phyloP scores from a whole-genome alignment of 2,329 filamentous ascomycete genomes.

The Rosellinia necatrix region DNA sequence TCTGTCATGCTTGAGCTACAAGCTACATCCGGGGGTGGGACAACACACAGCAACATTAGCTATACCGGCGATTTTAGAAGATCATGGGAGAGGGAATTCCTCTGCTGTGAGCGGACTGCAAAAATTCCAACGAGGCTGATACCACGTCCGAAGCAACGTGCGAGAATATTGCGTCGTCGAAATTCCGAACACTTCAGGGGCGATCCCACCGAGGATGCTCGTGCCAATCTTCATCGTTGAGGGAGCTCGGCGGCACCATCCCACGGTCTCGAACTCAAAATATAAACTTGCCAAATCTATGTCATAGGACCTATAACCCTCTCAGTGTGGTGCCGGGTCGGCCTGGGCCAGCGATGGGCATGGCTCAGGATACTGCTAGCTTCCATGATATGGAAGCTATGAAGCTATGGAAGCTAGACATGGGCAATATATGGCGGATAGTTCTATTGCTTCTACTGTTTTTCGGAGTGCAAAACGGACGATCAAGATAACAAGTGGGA shows the following conservation, averaged over 20 bases:
- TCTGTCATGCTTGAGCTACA: constrained; percentile 8
- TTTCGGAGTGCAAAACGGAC: neutral
- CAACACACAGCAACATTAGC: neutral
- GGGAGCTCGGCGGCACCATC: no score
- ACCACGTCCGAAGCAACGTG: neutral
- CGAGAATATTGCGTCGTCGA: no score
- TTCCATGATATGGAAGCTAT: no score
- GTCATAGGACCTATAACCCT: constrained; percentile 12
- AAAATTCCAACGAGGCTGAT: neutral
- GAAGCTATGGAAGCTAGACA: constrained; percentile 7
- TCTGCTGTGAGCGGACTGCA: neutral
- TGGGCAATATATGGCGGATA: neutral
- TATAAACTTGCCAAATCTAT: neutral
- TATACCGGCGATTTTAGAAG: neutral
- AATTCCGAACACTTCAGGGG: no score
- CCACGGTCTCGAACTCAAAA: constrained; percentile 7
- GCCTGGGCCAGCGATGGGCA: neutral
- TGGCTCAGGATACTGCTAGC: neutral
- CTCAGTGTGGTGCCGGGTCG: neutral
- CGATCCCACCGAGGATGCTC: no score
- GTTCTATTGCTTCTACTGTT: neutral
- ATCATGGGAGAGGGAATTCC: neutral
- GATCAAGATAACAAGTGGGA: neutral
- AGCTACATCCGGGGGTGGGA: neutral
- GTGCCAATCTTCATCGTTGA: neutral